These are phyloP conservation scores for Geranomyces michiganensis DNA, from an alignment of 192 early-diverging fungal species.

Conservation along the genomic window DNA sequence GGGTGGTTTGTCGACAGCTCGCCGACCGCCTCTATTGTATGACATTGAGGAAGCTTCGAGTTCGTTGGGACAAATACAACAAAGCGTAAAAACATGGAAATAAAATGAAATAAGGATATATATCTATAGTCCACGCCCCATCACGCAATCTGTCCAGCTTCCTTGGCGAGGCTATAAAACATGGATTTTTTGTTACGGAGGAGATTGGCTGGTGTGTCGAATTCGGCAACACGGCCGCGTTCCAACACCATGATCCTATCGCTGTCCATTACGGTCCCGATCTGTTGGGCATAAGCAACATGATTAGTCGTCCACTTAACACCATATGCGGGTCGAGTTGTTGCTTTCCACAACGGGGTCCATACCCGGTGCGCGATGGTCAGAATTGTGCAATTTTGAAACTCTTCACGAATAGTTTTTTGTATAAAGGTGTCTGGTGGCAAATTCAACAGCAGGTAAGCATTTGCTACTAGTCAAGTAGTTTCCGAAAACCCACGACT, in stretches of 20 bases:
- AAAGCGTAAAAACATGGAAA: too few relatives aligned
- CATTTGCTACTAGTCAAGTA: too few relatives aligned
- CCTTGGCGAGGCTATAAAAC: slow-evolving; percentile 66
- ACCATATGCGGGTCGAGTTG: slow-evolving; percentile 1
- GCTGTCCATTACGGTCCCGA: slow-evolving; percentile 21
- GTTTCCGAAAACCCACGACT: too few relatives aligned
- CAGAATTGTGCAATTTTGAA: slow-evolving; percentile 74
- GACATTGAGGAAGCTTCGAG: too few relatives aligned
- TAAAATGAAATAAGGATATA: too few relatives aligned
- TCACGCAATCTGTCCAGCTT: slow-evolving; percentile 50
- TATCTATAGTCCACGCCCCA: not conserved
- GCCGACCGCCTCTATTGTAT: too few relatives aligned
- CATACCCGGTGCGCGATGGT: slow-evolving; percentile 77
- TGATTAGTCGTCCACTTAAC: not conserved
- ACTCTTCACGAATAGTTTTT: slow-evolving; percentile 71
- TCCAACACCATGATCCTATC: slow-evolving; percentile 62
- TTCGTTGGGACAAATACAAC: too few relatives aligned
- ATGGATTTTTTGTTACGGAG: slow-evolving; percentile 53
- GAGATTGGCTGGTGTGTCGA: slow-evolving; percentile 57
- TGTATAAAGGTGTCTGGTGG: slow-evolving; percentile 72
- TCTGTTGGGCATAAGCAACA: not conserved
- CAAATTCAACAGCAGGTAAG: too few relatives aligned
- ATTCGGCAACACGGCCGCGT: slow-evolving; percentile 58
- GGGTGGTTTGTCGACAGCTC: too few relatives aligned
- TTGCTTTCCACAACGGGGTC: slow-evolving; percentile 52